Base-by-base conservation (phyloP, 1,284 basidiomycete species). In the Meira nashicola region DNA sequence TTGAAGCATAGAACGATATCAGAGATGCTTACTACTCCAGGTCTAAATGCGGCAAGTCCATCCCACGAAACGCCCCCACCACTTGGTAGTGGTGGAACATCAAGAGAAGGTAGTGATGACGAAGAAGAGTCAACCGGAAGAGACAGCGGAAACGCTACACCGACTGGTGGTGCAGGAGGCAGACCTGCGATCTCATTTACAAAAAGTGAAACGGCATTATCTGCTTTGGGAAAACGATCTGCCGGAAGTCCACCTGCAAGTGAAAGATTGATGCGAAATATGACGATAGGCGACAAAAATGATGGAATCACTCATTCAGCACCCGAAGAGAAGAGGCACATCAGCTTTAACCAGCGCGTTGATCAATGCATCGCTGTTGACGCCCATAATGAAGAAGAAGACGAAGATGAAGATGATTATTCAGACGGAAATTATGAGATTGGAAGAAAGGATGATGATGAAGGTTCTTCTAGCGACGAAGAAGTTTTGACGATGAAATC, bases 281-380 rank as follows among this genome's bases (percentile, higher is more conserved):
- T 54, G 8, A 17, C 21, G n/a, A 43, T 52, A 9, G 55, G 55
- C n/a, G 52, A 46, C 17, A 44, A 52, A 21, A 51, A 59, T 28
- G 55, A 43, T 12, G 50, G 19, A 19, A 14, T 28, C 9, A 19
- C 21, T 7, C 33, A 48, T 23, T 17, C 14, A 19, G 40, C 23
- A 21, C 17, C 56, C 21, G 58, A 62, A 21, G 55, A 60, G 47
- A 86, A 86, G 80, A 84, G 85, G 64, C 94, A 97, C 78, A 98
- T 98, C 81, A 89, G 85, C 71, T 98, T 98, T 84, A 97, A 97
- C 80, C 94, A 92, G 0, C 94, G 93, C 74, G 94, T 98, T 40
- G 91, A 97, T 80, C 95, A 97, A 79, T 92, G 87, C 77, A 94
- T 98, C 65, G 89, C 94, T n/a, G 88, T 98, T 73, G 83, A 84